phyloP scores from a whole-genome alignment of 495 filamentous ascomycete species.

The Umbilicaria muhlenbergii region DNA sequence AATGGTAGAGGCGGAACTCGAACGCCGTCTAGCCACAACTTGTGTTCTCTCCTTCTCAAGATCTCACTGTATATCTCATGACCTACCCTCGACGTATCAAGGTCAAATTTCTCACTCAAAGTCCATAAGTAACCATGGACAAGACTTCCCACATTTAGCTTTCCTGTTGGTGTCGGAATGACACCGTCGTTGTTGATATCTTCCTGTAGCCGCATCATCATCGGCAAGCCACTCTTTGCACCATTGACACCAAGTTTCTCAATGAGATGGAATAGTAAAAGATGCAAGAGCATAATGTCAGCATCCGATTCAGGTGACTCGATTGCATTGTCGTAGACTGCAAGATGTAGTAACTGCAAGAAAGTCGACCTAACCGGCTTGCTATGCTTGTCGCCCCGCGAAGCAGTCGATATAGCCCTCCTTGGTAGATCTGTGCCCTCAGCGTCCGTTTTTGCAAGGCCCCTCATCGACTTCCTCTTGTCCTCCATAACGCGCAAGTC shows the following conservation, averaged over 20 bases:
- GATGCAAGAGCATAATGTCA: slow-evolving; percentile 60
- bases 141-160: slow-evolving; percentile 64
- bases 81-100: slow-evolving; percentile 50
- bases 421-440: slow-evolving; percentile 30
- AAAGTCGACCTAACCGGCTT: slow-evolving; percentile 48
- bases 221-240: slow-evolving; percentile 60
- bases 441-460: slow-evolving; percentile 14
- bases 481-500: slow-evolving; percentile 49
- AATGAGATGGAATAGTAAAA: slow-evolving; percentile 55
- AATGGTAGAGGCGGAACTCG: slow-evolving; percentile 37
- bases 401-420: slow-evolving; percentile 54
- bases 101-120: slow-evolving; percentile 60
- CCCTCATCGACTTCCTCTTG: slow-evolving; percentile 22
- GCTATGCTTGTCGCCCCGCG: slow-evolving; percentile 40
- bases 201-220: slow-evolving; percentile 77
- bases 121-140: slow-evolving; percentile 79
- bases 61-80: slow-evolving; percentile 61
- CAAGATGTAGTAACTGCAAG: slow-evolving; percentile 69
- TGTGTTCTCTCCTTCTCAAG: slow-evolving; percentile 46
- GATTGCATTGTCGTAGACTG: slow-evolving; percentile 70
- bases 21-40: slow-evolving; percentile 61
- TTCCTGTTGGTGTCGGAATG: slow-evolving; percentile 34
- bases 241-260: slow-evolving; percentile 74
- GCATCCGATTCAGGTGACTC: slow-evolving; percentile 51
- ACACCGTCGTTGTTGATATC: slow-evolving; percentile 52